Conservation (phyloP, 306 rosid species). For the Dalbergia cultrata region DNA sequence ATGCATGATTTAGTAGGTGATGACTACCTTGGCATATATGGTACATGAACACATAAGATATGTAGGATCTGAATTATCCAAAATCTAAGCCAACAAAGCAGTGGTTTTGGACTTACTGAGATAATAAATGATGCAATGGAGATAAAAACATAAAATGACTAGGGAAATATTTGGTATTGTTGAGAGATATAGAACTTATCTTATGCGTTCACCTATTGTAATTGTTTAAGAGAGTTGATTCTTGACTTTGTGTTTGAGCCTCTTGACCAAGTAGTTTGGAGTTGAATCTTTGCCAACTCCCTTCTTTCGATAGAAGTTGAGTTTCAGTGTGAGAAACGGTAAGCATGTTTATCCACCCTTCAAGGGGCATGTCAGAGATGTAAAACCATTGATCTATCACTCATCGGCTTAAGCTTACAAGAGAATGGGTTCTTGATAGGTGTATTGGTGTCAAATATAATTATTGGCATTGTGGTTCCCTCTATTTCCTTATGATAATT, state of each 20-base stretch:
- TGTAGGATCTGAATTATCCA: conserved; percentile 13
- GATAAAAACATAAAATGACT: not conserved
- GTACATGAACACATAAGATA: not conserved
- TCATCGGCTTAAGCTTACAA: too few species aligned
- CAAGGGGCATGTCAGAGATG: not conserved
- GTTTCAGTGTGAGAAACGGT: conserved; percentile 1
- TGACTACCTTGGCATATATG: conserved; percentile 17
- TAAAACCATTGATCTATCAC: too few species aligned
- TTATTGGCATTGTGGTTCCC: too few species aligned
- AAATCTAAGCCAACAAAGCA: not conserved
- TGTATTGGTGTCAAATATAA: too few species aligned
- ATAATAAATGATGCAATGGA: not conserved
- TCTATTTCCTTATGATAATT: too few species aligned
- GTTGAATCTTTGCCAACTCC: not conserved
- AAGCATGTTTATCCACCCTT: not conserved
- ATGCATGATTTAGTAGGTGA: not conserved
- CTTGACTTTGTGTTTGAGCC: too few species aligned
- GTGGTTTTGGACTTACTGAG: not conserved
- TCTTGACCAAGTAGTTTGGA: not conserved
- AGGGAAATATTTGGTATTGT: conserved; percentile 12
- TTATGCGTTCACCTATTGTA: not conserved
- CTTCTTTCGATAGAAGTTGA: not conserved
- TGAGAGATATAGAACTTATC: not conserved
- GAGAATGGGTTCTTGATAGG: not conserved
- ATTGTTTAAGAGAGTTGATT: not conserved